Conservation (phyloP, 345 rosid genomes). For the Rhodamnia rubescens region DNA sequence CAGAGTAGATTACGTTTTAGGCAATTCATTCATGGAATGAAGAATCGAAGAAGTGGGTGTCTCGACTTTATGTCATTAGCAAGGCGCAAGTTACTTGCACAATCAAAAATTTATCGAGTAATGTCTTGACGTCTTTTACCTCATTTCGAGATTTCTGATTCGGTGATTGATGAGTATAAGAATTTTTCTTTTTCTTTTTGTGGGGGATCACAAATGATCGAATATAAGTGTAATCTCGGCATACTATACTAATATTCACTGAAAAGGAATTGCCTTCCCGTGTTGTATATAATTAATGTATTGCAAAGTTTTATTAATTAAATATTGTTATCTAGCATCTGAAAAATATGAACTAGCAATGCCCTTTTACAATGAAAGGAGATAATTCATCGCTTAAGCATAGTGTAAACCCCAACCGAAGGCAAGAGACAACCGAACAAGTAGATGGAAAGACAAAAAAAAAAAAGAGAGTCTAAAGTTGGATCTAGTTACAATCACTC, state of each 20-base stretch:
- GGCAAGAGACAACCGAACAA: not conserved
- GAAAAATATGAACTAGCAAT: too few relatives aligned
- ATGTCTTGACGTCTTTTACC: not conserved
- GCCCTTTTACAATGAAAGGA: too few relatives aligned
- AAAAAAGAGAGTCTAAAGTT: not conserved
- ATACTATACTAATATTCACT: not conserved
- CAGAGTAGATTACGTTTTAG: not conserved
- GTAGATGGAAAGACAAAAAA: not conserved
- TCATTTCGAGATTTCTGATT: not conserved
- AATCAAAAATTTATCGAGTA: not conserved
- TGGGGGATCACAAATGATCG: not conserved
- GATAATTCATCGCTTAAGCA: not conserved
- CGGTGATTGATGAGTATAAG: not conserved
- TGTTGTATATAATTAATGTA: not conserved
- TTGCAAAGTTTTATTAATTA: not conserved
- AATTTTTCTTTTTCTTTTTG: not conserved
- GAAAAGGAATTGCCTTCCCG: not conserved
- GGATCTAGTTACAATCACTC: not conserved
- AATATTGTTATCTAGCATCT: not conserved
- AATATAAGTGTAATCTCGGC: not conserved
- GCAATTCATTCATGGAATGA: not conserved
- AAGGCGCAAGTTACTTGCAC: too few relatives aligned
- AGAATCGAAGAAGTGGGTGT: too few relatives aligned
- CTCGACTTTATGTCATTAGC: too few relatives aligned
- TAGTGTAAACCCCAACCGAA: not conserved